Base-by-base conservation (phyloP, 148 eudicot genomes). In the Dysphania ambrosioides region DNA sequence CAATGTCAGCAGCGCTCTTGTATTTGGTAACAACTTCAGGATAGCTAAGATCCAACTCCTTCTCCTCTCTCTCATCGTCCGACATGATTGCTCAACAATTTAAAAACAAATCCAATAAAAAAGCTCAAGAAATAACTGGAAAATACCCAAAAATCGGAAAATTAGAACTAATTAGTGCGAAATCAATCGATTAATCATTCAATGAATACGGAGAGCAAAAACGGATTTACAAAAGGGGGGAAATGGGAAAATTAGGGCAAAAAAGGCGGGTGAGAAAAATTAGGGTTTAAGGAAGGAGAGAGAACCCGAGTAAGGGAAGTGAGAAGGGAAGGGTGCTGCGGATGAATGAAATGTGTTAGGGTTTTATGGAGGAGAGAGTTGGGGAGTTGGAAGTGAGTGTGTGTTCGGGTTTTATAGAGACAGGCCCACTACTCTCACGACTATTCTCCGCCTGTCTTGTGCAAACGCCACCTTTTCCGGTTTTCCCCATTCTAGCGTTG, bases 11-110 rank as follows among this genome's bases (percentile, higher is more conserved):
- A 44, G 99, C 97, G 75, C 81, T 75, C 75, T 95, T 95, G 84
- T 92, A 95, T 75, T 95, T 95, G 73, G 99, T 95, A 32, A 95
- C 97, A 59, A 92, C 99, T 79, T 95, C 99, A 49, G 96, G 88
- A 64, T 85, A 85, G 61, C 87, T 82, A 78, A 95, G 91, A 89
- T 95, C 97, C 83, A 95, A 68, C 89, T 92, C 97, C 81, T 70
- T 83, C 93, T 95, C 99, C 59, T 95, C 99, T 34, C 93, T 86
- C 72, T 92, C 99, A 24, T 95, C 97, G 38, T 95, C 97, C 79
- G 97, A 91, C 97, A 92, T 89, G 47, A 31, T 63, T 75, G 7
- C 42, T 5, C 55, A 32, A 60, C 6, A 16, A 38, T 18, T 1
- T 1, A 53, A 7, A n/a, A 23, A 31, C 8, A 31, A 3, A 8